phyloP scores from a whole-genome alignment of 1,139 yeast genomes.

The Protomyces arabidopsidicola region DNA sequence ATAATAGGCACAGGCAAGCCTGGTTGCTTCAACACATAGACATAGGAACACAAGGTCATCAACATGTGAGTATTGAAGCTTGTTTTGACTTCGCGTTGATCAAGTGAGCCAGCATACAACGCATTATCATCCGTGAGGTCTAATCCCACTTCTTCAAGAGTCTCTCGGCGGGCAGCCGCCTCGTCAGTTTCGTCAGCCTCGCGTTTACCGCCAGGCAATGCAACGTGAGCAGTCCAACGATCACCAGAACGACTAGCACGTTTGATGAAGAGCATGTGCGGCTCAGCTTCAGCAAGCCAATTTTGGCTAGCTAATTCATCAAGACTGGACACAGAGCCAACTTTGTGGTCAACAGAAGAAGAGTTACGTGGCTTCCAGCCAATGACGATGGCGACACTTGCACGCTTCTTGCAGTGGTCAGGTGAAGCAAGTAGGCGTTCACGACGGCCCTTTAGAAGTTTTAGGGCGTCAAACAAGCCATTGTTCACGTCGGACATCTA shows the following conservation, averaged over 20 bases:
- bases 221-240: slow-evolving; percentile 46
- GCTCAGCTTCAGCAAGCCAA: not conserved
- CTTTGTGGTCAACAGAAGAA: not conserved
- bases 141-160: slow-evolving; percentile 43
- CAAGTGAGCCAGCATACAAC: slow-evolving; percentile 39
- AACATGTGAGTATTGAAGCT: slow-evolving; percentile 37
- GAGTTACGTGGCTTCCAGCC: not conserved
- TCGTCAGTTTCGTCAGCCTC: slow-evolving; percentile 40
- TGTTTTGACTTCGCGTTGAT: slow-evolving; percentile 40
- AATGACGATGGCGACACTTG: not conserved
- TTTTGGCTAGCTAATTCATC: not conserved
- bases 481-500: not conserved
- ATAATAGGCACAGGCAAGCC: slow-evolving; percentile 35
- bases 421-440: not conserved
- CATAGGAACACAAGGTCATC: slow-evolving; percentile 40
- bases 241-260: slow-evolving; percentile 41
- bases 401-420: not conserved
- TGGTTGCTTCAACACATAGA: slow-evolving; percentile 16
- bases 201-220: slow-evolving; percentile 44
- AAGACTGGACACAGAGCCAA: not conserved
- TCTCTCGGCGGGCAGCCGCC: slow-evolving; percentile 42
- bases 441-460: not conserved
- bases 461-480: not conserved
- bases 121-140: slow-evolving; percentile 35
- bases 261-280: slow-evolving; percentile 42